Conservation (phyloP, 2,329 filamentous ascomycete genomes). For the Dactylonectria macrodidyma region DNA sequence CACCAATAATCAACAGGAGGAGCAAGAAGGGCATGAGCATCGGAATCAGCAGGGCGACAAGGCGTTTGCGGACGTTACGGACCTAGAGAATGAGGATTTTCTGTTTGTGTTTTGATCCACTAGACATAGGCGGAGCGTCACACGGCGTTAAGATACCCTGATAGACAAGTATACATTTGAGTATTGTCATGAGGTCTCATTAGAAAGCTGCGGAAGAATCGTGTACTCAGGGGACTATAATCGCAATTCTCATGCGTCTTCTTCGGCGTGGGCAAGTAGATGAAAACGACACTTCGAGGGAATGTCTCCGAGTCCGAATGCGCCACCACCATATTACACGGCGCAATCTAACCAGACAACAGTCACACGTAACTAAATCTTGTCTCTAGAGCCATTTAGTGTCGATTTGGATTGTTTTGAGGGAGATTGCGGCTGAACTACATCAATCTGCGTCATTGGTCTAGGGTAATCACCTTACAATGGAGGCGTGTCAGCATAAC, state of each 20-base stretch:
- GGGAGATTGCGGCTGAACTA: neutral
- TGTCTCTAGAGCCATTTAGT: neutral
- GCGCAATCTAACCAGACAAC: too few species aligned
- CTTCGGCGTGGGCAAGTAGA: too few species aligned
- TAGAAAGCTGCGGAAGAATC: neutral
- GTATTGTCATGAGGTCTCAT: neutral
- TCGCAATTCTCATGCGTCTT: too few species aligned
- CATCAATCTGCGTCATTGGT: neutral
- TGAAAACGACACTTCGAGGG: too few species aligned
- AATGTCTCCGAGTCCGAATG: too few species aligned
- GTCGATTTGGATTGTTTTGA: neutral
- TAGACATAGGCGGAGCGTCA: neutral
- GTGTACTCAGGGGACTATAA: too few species aligned
- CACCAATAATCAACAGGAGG: constrained; percentile 24
- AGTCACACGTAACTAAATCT: neutral
- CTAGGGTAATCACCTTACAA: neutral
- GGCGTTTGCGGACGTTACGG: constrained; percentile 66
- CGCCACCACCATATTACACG: too few species aligned
- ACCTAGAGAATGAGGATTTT: constrained; percentile 75
- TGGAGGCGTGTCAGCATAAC: neutral
- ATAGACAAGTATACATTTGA: neutral
- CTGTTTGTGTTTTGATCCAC: constrained; percentile 65
- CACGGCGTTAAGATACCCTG: constrained; percentile 17
- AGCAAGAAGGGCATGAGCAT: constrained; percentile 25
- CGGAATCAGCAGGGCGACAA: constrained; percentile 40